These are phyloP conservation scores for Russula compacta DNA, from an alignment of 768 basidiomycete species.

Conservation along the genomic window DNA sequence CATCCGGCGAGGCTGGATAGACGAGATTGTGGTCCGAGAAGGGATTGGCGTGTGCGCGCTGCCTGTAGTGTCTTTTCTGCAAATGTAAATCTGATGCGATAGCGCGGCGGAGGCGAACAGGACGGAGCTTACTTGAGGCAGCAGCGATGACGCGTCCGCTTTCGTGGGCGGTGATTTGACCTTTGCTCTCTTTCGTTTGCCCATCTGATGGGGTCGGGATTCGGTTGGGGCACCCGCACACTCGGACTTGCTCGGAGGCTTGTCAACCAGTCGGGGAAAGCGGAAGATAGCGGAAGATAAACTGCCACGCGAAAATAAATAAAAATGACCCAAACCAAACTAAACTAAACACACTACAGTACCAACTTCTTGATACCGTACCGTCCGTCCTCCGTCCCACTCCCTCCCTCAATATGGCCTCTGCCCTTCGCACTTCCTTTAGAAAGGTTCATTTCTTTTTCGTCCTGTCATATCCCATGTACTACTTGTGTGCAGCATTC, in stretches of 20 bases:
- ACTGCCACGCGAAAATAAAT: not conserved
- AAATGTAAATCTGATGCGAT: not conserved
- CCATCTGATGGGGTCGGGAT: slow-evolving; percentile 17
- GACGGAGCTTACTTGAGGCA: slow-evolving; percentile 26
- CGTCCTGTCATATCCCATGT: slow-evolving; percentile 13
- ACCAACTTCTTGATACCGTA: not conserved
- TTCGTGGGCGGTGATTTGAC: slow-evolving; percentile 6
- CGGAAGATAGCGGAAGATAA: not conserved
- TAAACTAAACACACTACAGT: no score
- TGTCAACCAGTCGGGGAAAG: slow-evolving; percentile 12
- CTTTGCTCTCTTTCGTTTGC: slow-evolving; percentile 25
- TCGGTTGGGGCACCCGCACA: not conserved
- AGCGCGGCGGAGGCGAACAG: slow-evolving; percentile 4
- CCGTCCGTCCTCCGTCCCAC: not conserved
- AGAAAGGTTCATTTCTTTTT: slow-evolving; percentile 25
- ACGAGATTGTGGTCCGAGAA: slow-evolving; percentile 84
- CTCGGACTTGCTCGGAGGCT: not conserved
- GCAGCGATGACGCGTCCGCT: slow-evolving; percentile 20
- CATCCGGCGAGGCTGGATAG: slow-evolving; percentile 70
- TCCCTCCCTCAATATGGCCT: slow-evolving; percentile 21
- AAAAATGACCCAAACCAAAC: not conserved
- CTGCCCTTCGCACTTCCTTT: slow-evolving; percentile 28
- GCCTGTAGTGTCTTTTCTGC: slow-evolving; percentile 78
- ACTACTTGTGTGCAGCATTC: slow-evolving; percentile 21
- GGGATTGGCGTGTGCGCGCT: slow-evolving; percentile 78